Percentiles rank a stretch among this genome's conserved stretches.
phyloP scores from a whole-genome alignment of 441 rosid genomes.

The Manihot esculenta region DNA sequence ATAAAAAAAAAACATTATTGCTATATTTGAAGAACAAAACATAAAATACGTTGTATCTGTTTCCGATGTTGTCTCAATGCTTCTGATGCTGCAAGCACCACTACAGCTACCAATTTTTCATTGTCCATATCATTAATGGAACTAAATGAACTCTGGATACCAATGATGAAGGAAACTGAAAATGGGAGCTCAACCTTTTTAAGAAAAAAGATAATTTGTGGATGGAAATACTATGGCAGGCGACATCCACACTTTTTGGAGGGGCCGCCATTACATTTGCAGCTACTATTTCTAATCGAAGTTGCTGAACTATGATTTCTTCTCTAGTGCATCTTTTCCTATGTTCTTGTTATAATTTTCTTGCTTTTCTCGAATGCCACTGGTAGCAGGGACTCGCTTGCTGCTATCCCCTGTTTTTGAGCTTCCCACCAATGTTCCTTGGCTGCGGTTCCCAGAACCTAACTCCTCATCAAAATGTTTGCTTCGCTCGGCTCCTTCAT shows the following conservation, averaged over 20 bases:
- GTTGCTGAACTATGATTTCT: conserved; percentile 16
- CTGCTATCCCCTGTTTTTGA: conserved; percentile 24
- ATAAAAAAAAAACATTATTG: too few relatives aligned
- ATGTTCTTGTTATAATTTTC: conserved; percentile 9
- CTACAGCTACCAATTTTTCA: too few relatives aligned
- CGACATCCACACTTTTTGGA: background rate
- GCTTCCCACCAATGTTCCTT: conserved; percentile 22
- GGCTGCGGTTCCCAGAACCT: conserved; percentile 22
- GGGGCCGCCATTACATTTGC: background rate
- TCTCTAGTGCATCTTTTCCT: conserved; percentile 23
- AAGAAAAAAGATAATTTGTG: background rate
- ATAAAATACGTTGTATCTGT: too few relatives aligned
- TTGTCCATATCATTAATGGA: too few relatives aligned
- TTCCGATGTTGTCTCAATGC: too few relatives aligned
- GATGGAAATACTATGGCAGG: conserved; percentile 1
- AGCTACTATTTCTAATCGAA: background rate
- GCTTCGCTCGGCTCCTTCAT: conserved; percentile 40
- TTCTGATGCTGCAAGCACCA: too few relatives aligned
- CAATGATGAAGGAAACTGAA: too few relatives aligned
- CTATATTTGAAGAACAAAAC: too few relatives aligned
- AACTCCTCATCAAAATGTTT: conserved; percentile 49
- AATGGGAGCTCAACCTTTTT: too few relatives aligned
- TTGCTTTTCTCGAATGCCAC: conserved; percentile 8
- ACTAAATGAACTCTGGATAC: too few relatives aligned
- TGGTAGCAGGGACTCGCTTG: conserved; percentile 20